Evolutionary conservation across 2,329 filamentous ascomycete genomes (phyloP), one percentile per base, ranked within the genome.

Genomic region (Aspergillus pseudoterreus): DNA sequence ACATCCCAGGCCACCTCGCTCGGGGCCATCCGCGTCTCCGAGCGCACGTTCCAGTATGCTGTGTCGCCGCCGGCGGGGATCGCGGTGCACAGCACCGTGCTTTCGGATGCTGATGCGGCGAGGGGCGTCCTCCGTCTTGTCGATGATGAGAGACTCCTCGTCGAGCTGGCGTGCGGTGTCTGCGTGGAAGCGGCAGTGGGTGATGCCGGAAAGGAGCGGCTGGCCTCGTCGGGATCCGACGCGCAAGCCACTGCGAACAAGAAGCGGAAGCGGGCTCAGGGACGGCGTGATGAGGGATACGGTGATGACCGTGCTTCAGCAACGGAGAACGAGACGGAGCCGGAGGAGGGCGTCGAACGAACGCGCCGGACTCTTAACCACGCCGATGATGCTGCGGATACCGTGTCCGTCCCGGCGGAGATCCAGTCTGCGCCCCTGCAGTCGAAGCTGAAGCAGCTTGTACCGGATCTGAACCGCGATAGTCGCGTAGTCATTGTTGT

Each of bases 121-220:
- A 82, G 85, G 71, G 91, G 85, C 2, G 88, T 86, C 49, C 84
- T 87, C 63, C 78, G 82, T 21, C 85, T 96, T 55, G 86, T 89
- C 9, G 88, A 96, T 58, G 90, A 95, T 54, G 88, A 92, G 61
- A 76, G 87, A 22, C 73, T 92, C 51, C 75, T 96, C 51, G 89
- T 96, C 3, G 92, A 97, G 74, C 77, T 87, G 33, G 85, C 91
- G 0, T 96, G 92, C 67, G 91, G 92, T 1, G 90, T 92, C 5
- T 87, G 86, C 47, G 72, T 95, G 11, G 89, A 75, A 52, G 71
- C 70, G 30, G 71, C 67, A 10, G 58, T 75, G 43, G 71, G 71
- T 44, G 66, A 68, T 53, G 63, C 63, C 12, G 54, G 53, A 8
- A 54, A 51, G 17, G 48, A 45, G 19, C 51, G 39, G 47, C 50